Conservation (phyloP, 2,329 filamentous ascomycete genomes). For the Colletotrichum lini region DNA sequence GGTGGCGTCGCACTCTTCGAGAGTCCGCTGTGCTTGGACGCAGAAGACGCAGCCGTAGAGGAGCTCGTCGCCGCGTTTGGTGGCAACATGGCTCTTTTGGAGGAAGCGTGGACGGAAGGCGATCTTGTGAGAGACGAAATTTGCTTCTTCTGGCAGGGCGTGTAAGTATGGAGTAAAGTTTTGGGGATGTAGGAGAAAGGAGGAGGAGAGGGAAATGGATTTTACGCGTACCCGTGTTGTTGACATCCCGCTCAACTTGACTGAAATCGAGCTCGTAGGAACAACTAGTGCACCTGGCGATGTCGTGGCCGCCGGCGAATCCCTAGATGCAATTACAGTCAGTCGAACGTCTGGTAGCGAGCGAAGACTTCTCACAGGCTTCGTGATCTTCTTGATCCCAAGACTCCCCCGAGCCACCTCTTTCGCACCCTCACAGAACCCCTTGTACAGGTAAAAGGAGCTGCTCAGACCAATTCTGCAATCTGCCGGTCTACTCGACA, state of each 20-base stretch:
- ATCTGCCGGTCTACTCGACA: constrained; percentile 48
- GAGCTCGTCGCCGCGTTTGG: constrained; percentile 65
- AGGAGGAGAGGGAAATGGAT: too few species aligned
- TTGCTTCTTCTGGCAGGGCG: constrained; percentile 59
- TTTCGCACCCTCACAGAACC: constrained; percentile 69
- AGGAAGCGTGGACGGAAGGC: constrained; percentile 69
- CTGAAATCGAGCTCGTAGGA: constrained; percentile 68
- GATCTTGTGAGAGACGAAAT: constrained; percentile 61
- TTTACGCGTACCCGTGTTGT: constrained; percentile 59
- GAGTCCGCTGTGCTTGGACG: constrained; percentile 62
- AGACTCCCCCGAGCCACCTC: constrained; percentile 63
- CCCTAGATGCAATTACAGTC: constrained; percentile 50
- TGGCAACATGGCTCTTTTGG: constrained; percentile 68
- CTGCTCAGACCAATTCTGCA: constrained; percentile 61
- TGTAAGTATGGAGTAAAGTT: constrained; percentile 1
- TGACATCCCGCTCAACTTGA: constrained; percentile 66
- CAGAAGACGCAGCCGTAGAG: constrained; percentile 71
- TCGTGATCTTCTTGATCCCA: constrained; percentile 66
- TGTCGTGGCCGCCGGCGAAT: constrained; percentile 56
- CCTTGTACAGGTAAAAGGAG: constrained; percentile 67
- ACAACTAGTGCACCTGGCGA: constrained; percentile 68
- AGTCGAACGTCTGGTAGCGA: background rate
- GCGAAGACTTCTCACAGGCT: constrained; percentile 55
- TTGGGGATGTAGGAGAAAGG: background rate
- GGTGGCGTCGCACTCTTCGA: constrained; percentile 69